Conservation (phyloP, 2,329 filamentous ascomycete genomes). For the Ascocoryne sarcoides region DNA sequence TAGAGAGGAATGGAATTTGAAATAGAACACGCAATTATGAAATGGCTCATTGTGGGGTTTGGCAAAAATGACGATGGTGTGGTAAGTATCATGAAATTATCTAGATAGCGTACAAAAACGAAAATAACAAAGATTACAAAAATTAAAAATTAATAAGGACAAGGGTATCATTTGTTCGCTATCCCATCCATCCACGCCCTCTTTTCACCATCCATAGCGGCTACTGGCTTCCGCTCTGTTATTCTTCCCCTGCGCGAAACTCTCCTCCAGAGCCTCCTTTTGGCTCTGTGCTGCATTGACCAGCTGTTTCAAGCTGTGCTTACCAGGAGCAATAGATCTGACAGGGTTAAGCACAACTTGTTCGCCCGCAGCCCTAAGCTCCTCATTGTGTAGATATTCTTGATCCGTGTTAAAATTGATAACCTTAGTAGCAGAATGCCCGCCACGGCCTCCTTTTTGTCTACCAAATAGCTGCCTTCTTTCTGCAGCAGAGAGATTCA, state of each 20-base stretch:
- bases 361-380: slow-evolving; percentile 60
- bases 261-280: slow-evolving; percentile 82
- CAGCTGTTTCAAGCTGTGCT: slow-evolving; percentile 82
- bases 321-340: slow-evolving; percentile 72
- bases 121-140: too few species aligned
- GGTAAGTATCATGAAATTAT: too few species aligned
- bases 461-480: slow-evolving; percentile 82
- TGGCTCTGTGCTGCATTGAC: slow-evolving; percentile 76
- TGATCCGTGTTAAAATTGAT: slow-evolving; percentile 82
- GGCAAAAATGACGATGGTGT: too few species aligned
- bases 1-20: too few species aligned
- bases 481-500: slow-evolving; percentile 70
- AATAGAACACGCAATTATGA: too few species aligned
- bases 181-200: too few species aligned
- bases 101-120: too few species aligned
- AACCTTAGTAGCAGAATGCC: slow-evolving; percentile 48
- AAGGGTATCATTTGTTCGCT: slow-evolving; percentile 16
- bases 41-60: too few species aligned
- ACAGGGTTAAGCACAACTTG: slow-evolving; percentile 71
- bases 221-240: slow-evolving; percentile 76
- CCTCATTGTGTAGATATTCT: slow-evolving; percentile 82
- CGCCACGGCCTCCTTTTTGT: slow-evolving; percentile 33
- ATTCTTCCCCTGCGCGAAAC: slow-evolving; percentile 71
- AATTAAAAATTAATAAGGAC: too few species aligned
- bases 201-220: slow-evolving; percentile 67